phyloP scores from a whole-genome alignment of 1,284 basidiomycete genomes.

The Binderoboletus segoi region DNA sequence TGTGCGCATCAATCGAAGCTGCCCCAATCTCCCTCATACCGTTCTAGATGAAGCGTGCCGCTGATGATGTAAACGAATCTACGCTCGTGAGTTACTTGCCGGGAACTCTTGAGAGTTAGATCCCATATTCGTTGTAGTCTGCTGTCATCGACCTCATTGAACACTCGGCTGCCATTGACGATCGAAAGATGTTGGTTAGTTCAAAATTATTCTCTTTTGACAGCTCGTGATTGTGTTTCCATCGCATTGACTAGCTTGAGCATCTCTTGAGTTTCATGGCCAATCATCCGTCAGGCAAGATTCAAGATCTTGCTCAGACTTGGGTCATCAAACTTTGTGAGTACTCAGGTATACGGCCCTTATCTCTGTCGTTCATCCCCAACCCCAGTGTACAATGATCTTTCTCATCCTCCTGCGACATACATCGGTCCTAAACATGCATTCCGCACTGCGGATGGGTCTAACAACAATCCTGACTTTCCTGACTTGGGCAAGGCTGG shows the following conservation, averaged over 20 bases:
- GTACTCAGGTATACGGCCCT: constrained; percentile 28
- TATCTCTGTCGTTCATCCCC: constrained; percentile 3
- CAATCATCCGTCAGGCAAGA: constrained; percentile 52
- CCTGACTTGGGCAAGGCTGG: constrained; percentile 78
- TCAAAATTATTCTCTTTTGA: neutral
- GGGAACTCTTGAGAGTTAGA: neutral
- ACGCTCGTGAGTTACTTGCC: constrained; percentile 20
- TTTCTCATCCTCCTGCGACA: constrained; percentile 73
- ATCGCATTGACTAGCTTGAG: constrained; percentile 55
- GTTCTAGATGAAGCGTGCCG: constrained; percentile 29
- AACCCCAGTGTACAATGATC: constrained; percentile 70
- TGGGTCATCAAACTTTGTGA: constrained; percentile 58
- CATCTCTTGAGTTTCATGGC: constrained; percentile 65
- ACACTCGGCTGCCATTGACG: constrained; percentile 64
- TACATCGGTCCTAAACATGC: constrained; percentile 62
- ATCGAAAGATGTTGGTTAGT: constrained; percentile 56
- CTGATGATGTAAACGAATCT: constrained; percentile 36
- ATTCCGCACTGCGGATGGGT: constrained; percentile 74
- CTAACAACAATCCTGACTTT: constrained; percentile 68
- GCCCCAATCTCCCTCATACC: neutral
- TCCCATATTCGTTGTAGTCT: constrained; percentile 38
- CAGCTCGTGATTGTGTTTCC: neutral
- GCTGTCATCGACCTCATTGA: constrained; percentile 57
- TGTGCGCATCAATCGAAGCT: neutral
- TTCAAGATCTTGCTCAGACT: constrained; percentile 52